Evolutionary conservation across 768 basidiomycete genomes (phyloP).

Genomic region (Mycena kentingensis): DNA sequence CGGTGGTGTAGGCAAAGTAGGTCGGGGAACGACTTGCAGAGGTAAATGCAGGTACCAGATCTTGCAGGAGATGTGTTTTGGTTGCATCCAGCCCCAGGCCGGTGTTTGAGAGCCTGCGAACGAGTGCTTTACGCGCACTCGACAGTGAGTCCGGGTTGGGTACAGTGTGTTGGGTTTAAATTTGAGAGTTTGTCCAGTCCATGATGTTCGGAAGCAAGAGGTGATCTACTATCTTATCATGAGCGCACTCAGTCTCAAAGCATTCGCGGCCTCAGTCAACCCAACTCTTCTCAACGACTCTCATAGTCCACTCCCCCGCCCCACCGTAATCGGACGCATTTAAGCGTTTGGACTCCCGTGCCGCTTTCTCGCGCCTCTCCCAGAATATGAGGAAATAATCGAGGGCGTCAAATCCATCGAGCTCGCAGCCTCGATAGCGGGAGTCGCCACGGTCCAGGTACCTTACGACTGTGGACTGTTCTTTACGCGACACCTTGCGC

Average conservation of each 20-base stretch:
- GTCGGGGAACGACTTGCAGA: conserved; percentile 9
- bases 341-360: conserved; percentile 20
- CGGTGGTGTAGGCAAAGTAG: conserved; percentile 20
- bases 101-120: conserved; percentile 5
- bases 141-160: conserved; percentile 1
- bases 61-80: conserved; percentile 16
- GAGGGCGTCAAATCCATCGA: neutral
- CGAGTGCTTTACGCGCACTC: conserved; percentile 10
- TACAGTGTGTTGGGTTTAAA: conserved; percentile 6
- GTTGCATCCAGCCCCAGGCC: conserved; percentile 14
- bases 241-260: conserved; percentile 15
- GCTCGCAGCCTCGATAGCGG: neutral
- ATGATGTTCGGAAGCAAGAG: neutral
- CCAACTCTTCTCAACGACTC: neutral
- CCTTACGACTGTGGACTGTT: neutral
- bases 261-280: conserved; percentile 6
- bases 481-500: neutral
- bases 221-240: neutral
- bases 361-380: conserved; percentile 2
- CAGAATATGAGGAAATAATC: neutral
- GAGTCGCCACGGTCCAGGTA: too few species aligned
- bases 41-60: conserved; percentile 17
- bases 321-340: conserved; percentile 3
- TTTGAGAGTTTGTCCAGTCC: neutral
- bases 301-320: conserved; percentile 8